phyloP scores from a whole-genome alignment of 768 basidiomycete species.

The Boletellus emodensis region DNA sequence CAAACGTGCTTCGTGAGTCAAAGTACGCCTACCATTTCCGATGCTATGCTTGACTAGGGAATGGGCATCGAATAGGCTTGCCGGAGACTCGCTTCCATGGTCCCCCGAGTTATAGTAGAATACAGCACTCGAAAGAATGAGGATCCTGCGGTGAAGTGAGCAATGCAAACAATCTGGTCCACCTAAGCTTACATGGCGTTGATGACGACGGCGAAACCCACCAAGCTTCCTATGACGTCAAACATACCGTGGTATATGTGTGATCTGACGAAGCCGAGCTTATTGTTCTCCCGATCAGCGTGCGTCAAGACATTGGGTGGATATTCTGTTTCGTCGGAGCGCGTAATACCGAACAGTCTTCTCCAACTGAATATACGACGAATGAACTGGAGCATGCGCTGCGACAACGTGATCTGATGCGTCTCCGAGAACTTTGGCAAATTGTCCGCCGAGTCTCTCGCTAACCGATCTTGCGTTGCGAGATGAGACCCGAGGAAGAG shows the following conservation, averaged over 20 bases:
- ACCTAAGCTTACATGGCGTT: slow-evolving; percentile 63
- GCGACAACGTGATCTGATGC: slow-evolving; percentile 20
- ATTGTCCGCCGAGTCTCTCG: slow-evolving; percentile 21
- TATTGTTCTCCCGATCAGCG: slow-evolving; percentile 53
- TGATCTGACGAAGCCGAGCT: slow-evolving; percentile 49
- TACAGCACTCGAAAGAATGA: slow-evolving; percentile 78
- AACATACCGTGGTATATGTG: slow-evolving; percentile 64
- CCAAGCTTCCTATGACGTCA: slow-evolving; percentile 64
- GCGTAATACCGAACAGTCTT: slow-evolving; percentile 24
- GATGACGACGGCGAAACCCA: slow-evolving; percentile 84
- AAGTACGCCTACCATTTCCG: slow-evolving; percentile 52
- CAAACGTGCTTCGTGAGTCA: neutral
- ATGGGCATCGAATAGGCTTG: slow-evolving; percentile 83
- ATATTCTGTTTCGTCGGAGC: slow-evolving; percentile 17
- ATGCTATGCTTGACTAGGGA: slow-evolving; percentile 62
- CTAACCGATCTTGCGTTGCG: slow-evolving; percentile 75
- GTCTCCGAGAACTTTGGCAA: slow-evolving; percentile 12
- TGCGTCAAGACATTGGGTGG: slow-evolving; percentile 39
- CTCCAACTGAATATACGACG: slow-evolving; percentile 7
- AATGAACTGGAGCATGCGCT: slow-evolving; percentile 11
- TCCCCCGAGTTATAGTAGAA: slow-evolving; percentile 59
- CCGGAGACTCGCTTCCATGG: slow-evolving; percentile 42
- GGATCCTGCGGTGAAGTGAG: slow-evolving; percentile 47
- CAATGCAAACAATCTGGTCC: neutral
- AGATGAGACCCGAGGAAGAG: slow-evolving; percentile 87